Base-by-base conservation (phyloP, 805 yeast genomes). In the Lachancea waltii region DNA sequence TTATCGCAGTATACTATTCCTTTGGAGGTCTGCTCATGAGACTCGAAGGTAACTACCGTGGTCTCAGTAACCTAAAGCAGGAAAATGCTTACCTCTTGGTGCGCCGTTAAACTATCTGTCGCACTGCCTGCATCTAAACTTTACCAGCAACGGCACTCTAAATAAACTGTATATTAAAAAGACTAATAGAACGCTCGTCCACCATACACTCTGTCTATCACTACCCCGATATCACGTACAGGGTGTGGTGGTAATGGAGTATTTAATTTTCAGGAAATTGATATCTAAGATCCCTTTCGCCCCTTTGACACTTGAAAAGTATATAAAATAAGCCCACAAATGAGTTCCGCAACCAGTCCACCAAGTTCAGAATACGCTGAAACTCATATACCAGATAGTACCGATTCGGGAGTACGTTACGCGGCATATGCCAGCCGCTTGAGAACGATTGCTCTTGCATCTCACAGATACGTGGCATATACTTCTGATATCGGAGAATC, bases 21-120 rank as follows among this genome's bases (percentile, higher is more conserved):
- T 92, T 89, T 61, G 98, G 98, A 40, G 98, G 98, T 4, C 73
- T 92, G 52, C 71, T 92, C 51, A 74, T 90, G 78, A 82, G 97
- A 56, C 70, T 92, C 47, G 97, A 92, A 66, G 98, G 98, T 51
- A 85, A 85, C 41, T 92, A 89, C 68, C 79, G 97, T 63, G 81
- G 83, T 33, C 75, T 92, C 56, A 83, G 90, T 37, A 72, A 78
- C 53, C 77, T 92, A 63, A 92, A 90, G 64, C 97, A 90, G 68
- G 97, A 90, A 58, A 86, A 85, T 58, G 81, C 94, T 47, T 92
- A 89, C 67, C 70, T 92, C 53, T 72, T 92, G 60, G 81, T 90
- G 55, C 87, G 98, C 70, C 70, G 65, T 47, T 67, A 48, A 44
- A 83, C 1, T 81, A 14, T 11, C 13, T n/a, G 13, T 23, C 26